A percentile compares a stretch with the other conserved stretches of the same genome.
phyloP scores from a whole-genome alignment of 192 early-diverging fungal species.

The Coemansia sp. region DNA sequence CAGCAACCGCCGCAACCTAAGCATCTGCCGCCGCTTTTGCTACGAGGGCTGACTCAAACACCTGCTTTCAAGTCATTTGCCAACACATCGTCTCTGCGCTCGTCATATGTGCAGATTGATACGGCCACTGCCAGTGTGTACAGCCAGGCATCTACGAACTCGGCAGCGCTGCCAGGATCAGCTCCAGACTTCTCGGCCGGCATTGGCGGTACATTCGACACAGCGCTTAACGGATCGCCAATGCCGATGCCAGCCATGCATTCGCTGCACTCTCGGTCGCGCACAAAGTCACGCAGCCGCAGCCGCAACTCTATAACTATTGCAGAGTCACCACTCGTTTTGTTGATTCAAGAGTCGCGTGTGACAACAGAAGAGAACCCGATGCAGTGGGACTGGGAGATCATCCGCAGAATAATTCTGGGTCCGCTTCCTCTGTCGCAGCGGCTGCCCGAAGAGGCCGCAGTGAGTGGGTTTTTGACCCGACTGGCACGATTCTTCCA shows the following conservation, averaged over 20 bases:
- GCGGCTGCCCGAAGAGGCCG: slow-evolving; percentile 34
- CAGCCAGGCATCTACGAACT: slow-evolving; percentile 7
- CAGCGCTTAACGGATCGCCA: neutral
- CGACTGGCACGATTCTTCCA: slow-evolving; percentile 46
- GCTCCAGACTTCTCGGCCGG: neutral
- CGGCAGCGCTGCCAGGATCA: neutral
- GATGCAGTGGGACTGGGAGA: slow-evolving; percentile 52
- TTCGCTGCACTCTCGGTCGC: slow-evolving; percentile 36
- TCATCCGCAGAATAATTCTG: slow-evolving; percentile 34
- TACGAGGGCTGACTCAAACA: slow-evolving; percentile 20
- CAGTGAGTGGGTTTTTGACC: slow-evolving; percentile 27
- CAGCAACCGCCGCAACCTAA: neutral
- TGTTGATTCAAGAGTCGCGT: slow-evolving; percentile 40
- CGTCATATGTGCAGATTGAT: slow-evolving; percentile 39
- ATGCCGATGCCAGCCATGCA: slow-evolving; percentile 16
- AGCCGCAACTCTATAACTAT: slow-evolving; percentile 34
- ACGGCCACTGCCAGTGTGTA: slow-evolving; percentile 10
- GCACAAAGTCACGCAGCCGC: slow-evolving; percentile 53
- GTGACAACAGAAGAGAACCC: slow-evolving; percentile 50
- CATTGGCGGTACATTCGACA: neutral
- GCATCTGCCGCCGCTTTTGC: slow-evolving; percentile 15
- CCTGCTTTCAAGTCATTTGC: slow-evolving; percentile 4
- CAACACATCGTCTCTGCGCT: slow-evolving; percentile 17
- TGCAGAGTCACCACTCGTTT: slow-evolving; percentile 26
- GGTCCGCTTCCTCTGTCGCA: slow-evolving; percentile 27